Base-by-base conservation (phyloP, 2,329 filamentous ascomycete species). In the Ascochyta fabae region DNA sequence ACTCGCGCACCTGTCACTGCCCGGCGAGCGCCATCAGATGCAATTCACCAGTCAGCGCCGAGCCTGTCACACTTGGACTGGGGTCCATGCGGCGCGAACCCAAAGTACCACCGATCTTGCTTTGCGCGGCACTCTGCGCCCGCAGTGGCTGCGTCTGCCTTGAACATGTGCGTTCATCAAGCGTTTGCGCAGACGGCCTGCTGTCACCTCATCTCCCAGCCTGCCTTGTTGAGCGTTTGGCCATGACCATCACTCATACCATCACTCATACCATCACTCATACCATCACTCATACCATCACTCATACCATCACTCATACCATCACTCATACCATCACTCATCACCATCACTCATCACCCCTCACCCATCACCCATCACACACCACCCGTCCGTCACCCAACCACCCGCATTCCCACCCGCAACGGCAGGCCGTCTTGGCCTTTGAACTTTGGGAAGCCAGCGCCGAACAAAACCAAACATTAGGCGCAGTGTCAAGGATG, bases 21-120 rank as follows among this genome's bases (percentile, higher is more conserved):
- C 60, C 60, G 57, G 58, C 54, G 56, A 50, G 49, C 61, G 64
- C 60, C 62, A 62, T 61, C 53, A 56, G 58, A 66, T 58, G 64
- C 66, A 57, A 55, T 62, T 64, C 61, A 59, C 63, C 61, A 66
- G 61, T 62, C 56, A 63, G 58, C 61, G 47, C 27, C 36, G 35
- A 26, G 36, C 47, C 47, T 42, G 47, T 50, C 46, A 50, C 53
- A 50, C 52, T 48, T 55, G 47, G 29, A 40, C 47, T 16, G 42
- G 47, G 42, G 47, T 33, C 52, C 34, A 40, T 55, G 52, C 52
- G 46, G 45, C 33, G 51, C 45, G 45, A 54, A 49, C 45, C 43
- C 45, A 48, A 40, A 45, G 45, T 16, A 36, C 40, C 3, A 48
- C 44, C 51, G 23, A 12, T 16, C 41, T 53, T 40, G 51, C 31